Conservation (phyloP, 805 yeast species). For the Ogataea pilisensis region DNA sequence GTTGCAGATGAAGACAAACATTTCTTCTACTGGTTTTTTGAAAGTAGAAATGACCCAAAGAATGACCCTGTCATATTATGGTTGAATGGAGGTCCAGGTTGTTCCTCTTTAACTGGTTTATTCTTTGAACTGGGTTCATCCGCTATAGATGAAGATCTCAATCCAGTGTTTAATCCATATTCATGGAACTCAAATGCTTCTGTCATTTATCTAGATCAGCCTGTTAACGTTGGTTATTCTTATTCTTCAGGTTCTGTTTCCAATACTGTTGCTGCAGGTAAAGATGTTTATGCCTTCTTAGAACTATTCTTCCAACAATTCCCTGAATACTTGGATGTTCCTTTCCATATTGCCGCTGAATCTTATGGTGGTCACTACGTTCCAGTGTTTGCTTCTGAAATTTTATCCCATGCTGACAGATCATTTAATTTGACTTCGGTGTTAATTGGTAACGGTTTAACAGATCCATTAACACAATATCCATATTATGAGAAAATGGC, state of each 20-base stretch:
- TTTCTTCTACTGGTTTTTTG: slow-evolving; percentile 91
- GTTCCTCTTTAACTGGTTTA: slow-evolving; percentile 86
- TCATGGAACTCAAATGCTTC: slow-evolving; percentile 93
- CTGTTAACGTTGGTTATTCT: slow-evolving; percentile 89
- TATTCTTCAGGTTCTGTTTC: slow-evolving; percentile 62
- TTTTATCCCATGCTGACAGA: slow-evolving; percentile 48
- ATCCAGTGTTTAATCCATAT: slow-evolving; percentile 73
- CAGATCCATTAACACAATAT: slow-evolving; percentile 78
- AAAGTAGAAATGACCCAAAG: slow-evolving; percentile 80
- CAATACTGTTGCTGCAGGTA: slow-evolving; percentile 77
- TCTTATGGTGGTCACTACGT: slow-evolving; percentile 84
- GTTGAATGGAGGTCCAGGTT: slow-evolving; percentile 97
- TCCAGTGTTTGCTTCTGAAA: slow-evolving; percentile 61
- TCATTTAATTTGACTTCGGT: slow-evolving; percentile 70
- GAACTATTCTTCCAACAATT: slow-evolving; percentile 78
- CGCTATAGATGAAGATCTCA: slow-evolving; percentile 55
- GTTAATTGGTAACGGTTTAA: slow-evolving; percentile 88
- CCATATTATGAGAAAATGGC: slow-evolving; percentile 89
- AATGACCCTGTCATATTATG: slow-evolving; percentile 82
- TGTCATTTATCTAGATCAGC: slow-evolving; percentile 89
- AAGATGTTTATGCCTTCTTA: slow-evolving; percentile 81
- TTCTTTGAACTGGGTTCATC: slow-evolving; percentile 93
- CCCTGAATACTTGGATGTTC: slow-evolving; percentile 58
- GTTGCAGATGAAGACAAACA: slow-evolving; percentile 71
- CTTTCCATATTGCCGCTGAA: slow-evolving; percentile 81